These are phyloP conservation scores for Candida pini DNA, from an alignment of 805 yeast genomes.

Conservation along the genomic window DNA sequence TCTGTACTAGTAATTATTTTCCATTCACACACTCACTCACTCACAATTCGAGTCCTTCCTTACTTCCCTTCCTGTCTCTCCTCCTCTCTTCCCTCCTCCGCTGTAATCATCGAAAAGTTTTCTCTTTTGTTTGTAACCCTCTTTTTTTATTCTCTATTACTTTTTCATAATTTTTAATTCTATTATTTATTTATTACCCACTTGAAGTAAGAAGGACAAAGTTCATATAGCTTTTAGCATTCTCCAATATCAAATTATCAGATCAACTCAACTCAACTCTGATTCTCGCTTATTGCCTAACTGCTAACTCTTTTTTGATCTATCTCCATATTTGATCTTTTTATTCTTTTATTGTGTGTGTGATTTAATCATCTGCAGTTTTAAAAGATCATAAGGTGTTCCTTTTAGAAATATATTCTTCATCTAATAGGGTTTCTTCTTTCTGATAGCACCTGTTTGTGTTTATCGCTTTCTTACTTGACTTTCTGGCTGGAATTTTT, in stretches of 20 bases:
- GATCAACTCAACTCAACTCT: slow-evolving; percentile 8
- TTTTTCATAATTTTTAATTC: background rate
- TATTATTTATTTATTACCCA: background rate
- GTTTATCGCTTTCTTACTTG: background rate
- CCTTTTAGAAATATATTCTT: too few species aligned
- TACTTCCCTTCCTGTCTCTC: background rate
- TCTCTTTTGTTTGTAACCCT: background rate
- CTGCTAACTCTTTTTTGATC: background rate
- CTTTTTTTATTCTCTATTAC: background rate
- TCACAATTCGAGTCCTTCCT: background rate
- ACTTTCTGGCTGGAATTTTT: background rate
- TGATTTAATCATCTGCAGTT: too few species aligned
- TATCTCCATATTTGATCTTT: background rate
- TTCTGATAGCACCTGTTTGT: too few species aligned
- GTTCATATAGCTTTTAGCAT: background rate
- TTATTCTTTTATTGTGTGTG: background rate
- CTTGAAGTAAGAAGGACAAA: background rate
- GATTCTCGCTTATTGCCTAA: background rate
- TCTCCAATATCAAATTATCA: background rate
- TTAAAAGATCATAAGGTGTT: too few species aligned
- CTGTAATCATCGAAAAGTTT: background rate
- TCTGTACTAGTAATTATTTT: too few species aligned
- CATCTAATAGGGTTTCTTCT: too few species aligned
- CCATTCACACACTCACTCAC: background rate
- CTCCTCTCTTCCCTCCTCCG: background rate